Evolutionary conservation across 768 basidiomycete species (phyloP), one percentile per base, ranked within the genome.

Genomic region (Phlebiopsis flavidoalba): DNA sequence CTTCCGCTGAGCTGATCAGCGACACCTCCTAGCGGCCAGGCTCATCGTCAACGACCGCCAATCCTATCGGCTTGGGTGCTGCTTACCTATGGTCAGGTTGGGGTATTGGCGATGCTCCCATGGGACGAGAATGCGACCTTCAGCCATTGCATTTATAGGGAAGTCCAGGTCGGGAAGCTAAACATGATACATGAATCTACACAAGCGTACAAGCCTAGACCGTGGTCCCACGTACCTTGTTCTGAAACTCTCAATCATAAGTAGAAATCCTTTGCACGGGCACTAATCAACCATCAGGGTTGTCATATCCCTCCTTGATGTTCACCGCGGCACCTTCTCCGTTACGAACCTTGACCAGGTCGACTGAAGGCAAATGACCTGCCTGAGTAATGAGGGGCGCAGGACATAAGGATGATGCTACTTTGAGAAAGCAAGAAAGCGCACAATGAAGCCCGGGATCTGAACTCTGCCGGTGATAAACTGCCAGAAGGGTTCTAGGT

Each of bases 131-230:
- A 99, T 85, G 15, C 97, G 87, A 11, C 96, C 93, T 75, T 98
- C 97, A 0, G 95, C 90, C 75, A 89, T 91, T 22, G 91, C 86
- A 67, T 98, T 98, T 74, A 99, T 85, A 0, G 97, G 85, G 64
- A 99, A 87, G 67, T 97, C 90, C 87, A 99, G 87, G 76, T 98
- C 87, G 12, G 96, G 95, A 4, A 98, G 81, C 86, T 94, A 69
- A 17, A 1, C 49, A 40, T 50, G 22, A n/a, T 24, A 36, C 15
- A 31, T 40, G 22, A 68, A 61, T 53, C n/a, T 59, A 31, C 26
- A 31, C 26, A 31, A 31, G 57, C 59, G 33, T 46, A 60, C 22
- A 17, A 19, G 58, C 15, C 35, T 0, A 46, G 3, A 21, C 49
- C 37, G 24, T 22, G 40, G 6, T 33, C 37, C 31, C 22, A 73